These are phyloP conservation scores for Phanerochaete carnosa DNA, from an alignment of 768 basidiomycete species.

Conservation along the genomic window DNA sequence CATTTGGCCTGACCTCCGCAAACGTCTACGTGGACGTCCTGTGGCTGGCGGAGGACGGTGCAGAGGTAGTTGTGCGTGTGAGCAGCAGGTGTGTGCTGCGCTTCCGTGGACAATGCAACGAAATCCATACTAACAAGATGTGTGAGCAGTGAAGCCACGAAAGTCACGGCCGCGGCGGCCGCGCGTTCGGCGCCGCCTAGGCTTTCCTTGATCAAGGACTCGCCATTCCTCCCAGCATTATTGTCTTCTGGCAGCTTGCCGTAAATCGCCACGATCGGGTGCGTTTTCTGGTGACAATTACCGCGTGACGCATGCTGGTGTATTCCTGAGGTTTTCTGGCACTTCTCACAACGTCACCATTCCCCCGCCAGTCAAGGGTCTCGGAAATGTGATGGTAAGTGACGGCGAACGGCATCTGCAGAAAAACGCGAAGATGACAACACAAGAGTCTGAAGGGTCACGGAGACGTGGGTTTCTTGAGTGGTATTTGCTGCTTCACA, in stretches of 20 bases:
- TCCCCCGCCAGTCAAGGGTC: background rate
- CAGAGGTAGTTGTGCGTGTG: conserved; percentile 39
- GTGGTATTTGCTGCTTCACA: background rate
- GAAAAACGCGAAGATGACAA: background rate
- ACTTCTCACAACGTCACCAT: background rate
- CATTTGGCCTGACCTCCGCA: conserved; percentile 52
- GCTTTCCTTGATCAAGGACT: conserved; percentile 27
- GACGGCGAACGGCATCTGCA: background rate
- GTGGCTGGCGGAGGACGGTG: conserved; percentile 43
- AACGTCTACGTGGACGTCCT: conserved; percentile 57
- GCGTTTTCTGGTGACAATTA: background rate
- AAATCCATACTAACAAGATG: background rate
- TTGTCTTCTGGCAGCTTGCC: conserved; percentile 10
- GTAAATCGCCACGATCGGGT: background rate
- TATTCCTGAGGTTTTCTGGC: background rate
- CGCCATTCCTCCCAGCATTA: conserved; percentile 28
- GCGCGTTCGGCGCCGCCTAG: conserved; percentile 18
- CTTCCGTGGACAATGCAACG: background rate
- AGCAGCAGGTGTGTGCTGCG: conserved; percentile 31
- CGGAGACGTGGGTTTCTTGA: background rate
- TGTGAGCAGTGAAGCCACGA: conserved; percentile 26
- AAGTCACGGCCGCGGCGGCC: conserved; percentile 26
- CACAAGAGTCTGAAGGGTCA: background rate
- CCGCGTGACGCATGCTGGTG: background rate
- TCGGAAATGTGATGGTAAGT: background rate